Evolutionary conservation across 176 grass and related monocot species (phyloP).

Genomic region (Phoenix roebelenii): DNA sequence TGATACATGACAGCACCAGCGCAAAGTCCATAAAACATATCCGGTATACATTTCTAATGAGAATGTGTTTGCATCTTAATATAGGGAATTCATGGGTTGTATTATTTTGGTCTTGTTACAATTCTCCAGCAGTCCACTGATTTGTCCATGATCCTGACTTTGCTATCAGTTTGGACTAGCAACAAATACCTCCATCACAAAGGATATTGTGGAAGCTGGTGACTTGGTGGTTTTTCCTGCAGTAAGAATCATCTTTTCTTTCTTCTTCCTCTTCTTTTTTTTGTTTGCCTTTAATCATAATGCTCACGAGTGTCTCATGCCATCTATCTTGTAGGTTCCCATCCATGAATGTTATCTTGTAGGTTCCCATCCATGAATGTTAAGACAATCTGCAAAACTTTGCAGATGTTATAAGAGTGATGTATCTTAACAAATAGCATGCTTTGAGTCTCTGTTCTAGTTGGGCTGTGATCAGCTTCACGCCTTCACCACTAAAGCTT

Average conservation of each 20-base stretch:
- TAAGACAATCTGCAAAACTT: constrained; percentile 20
- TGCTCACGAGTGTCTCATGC: not conserved
- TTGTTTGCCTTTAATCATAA: too few species aligned
- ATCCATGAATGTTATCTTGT: constrained; percentile 34
- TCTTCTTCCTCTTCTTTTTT: too few species aligned
- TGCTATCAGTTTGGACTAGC: constrained; percentile 39
- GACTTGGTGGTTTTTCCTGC: constrained; percentile 57
- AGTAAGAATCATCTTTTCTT: constrained; percentile 19
- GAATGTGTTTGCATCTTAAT: too few species aligned
- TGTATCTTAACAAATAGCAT: too few species aligned
- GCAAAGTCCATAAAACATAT: too few species aligned
- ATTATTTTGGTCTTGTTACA: not conserved
- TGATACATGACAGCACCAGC: too few species aligned
- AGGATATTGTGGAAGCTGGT: constrained; percentile 33
- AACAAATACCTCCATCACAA: constrained; percentile 38
- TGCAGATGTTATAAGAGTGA: constrained; percentile 19
- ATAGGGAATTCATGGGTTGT: too few species aligned
- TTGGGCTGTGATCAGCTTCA: too few species aligned
- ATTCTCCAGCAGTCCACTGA: not conserved
- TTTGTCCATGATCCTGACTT: not conserved
- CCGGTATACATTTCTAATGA: too few species aligned
- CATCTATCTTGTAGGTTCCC: constrained; percentile 21
- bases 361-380: constrained; percentile 43
- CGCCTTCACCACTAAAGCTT: too few species aligned
- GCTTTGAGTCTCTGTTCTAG: too few species aligned